Conservation (phyloP, 1,284 basidiomycete genomes). For the Sanghuangporus sanghuang region DNA sequence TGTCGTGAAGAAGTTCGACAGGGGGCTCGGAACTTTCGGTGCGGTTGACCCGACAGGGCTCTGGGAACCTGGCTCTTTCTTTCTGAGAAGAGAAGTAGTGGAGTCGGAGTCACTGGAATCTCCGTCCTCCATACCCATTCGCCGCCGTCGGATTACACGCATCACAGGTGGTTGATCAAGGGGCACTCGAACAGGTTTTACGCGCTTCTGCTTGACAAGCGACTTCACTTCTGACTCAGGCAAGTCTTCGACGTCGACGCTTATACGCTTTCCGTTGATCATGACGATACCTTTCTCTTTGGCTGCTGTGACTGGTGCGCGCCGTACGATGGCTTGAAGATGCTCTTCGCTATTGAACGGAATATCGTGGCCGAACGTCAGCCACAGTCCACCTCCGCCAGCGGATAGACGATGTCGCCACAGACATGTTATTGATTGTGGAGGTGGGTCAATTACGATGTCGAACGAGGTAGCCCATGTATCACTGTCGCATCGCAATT, state of each 20-base stretch:
- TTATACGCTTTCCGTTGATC: slow-evolving; percentile 85
- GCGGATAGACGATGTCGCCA: slow-evolving; percentile 83
- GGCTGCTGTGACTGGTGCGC: slow-evolving; percentile 52
- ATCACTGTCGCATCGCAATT: slow-evolving; percentile 91
- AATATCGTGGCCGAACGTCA: slow-evolving; percentile 88
- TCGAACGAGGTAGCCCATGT: slow-evolving; percentile 87
- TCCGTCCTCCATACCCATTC: slow-evolving; percentile 42
- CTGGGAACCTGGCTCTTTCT: slow-evolving; percentile 11
- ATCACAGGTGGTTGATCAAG: slow-evolving; percentile 88
- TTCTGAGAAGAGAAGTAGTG: slow-evolving; percentile 19
- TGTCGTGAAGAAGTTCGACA: slow-evolving; percentile 66
- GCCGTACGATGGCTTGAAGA: slow-evolving; percentile 69
- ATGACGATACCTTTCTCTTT: slow-evolving; percentile 79
- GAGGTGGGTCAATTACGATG: slow-evolving; percentile 92
- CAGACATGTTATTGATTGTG: slow-evolving; percentile 78
- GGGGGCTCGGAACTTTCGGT: slow-evolving; percentile 63
- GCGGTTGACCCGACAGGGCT: slow-evolving; percentile 34
- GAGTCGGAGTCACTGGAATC: slow-evolving; percentile 21
- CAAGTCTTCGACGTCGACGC: slow-evolving; percentile 90
- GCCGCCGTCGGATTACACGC: slow-evolving; percentile 61
- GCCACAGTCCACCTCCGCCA: slow-evolving; percentile 93
- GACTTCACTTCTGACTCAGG: slow-evolving; percentile 85
- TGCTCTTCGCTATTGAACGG: slow-evolving; percentile 73
- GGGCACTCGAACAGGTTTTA: slow-evolving; percentile 83
- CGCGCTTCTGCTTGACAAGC: slow-evolving; percentile 79